phyloP scores from a whole-genome alignment of 768 basidiomycete species.

The Suillus plorans region DNA sequence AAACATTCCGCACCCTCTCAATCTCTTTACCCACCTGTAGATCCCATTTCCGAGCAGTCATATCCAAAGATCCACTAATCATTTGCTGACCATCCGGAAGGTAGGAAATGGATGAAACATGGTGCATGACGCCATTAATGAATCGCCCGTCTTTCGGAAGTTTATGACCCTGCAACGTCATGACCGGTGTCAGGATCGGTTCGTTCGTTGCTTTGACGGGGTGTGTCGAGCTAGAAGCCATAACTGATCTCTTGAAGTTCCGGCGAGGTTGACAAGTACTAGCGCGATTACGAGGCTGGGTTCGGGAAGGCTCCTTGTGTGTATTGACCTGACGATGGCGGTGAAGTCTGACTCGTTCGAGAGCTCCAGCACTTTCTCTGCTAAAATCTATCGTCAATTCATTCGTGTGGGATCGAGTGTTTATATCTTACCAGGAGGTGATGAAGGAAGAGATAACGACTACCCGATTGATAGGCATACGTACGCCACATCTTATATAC shows the following conservation, averaged over 20 bases:
- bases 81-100: not conserved
- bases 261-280: not conserved
- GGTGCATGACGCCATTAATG: not conserved
- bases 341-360: not conserved
- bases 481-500: too few species aligned
- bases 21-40: not conserved
- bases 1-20: not conserved
- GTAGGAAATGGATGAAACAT: not conserved
- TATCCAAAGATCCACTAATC: not conserved
- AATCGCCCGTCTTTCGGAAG: not conserved
- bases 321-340: too few species aligned
- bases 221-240: not conserved
- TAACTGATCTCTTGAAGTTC: not conserved
- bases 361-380: not conserved
- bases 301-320: too few species aligned
- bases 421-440: not conserved
- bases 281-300: not conserved
- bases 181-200: not conserved
- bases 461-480: not conserved
- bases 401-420: not conserved
- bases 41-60: not conserved
- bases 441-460: not conserved
- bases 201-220: too few species aligned
- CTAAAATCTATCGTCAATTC: not conserved
- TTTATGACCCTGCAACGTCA: not conserved